Conservation (phyloP, 2,329 filamentous ascomycete genomes). For the Exophiala viscosa region DNA sequence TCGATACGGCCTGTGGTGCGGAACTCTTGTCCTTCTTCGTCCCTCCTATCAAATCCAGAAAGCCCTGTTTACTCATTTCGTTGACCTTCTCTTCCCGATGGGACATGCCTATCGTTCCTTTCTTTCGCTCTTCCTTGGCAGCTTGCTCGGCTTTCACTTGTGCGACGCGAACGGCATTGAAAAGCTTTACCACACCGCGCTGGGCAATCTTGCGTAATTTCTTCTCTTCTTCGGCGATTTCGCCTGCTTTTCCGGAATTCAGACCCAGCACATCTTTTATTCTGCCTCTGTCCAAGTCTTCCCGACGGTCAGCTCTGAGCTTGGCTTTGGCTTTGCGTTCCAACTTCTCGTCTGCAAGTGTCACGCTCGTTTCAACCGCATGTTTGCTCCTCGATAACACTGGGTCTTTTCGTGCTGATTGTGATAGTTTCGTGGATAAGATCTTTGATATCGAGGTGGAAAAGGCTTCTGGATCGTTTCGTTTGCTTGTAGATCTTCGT, state of each 20-base stretch:
- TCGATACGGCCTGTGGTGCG: neutral
- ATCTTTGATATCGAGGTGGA: constrained; percentile 92
- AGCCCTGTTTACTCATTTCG: constrained; percentile 96
- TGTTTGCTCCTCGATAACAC: constrained; percentile 80
- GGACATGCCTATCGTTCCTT: constrained; percentile 72
- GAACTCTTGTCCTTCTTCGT: constrained; percentile 37
- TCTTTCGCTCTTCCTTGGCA: constrained; percentile 59
- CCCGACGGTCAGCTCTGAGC: constrained; percentile 73
- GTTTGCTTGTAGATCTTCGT: constrained; percentile 53
- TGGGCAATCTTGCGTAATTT: constrained; percentile 82
- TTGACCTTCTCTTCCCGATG: constrained; percentile 83
- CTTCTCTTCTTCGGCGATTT: constrained; percentile 67
- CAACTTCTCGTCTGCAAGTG: constrained; percentile 70
- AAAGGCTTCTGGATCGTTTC: constrained; percentile 88
- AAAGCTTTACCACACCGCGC: constrained; percentile 89
- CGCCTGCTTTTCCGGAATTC: constrained; percentile 50
- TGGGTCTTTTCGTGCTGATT: constrained; percentile 77
- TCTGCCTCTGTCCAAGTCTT: constrained; percentile 78
- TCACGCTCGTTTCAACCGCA: constrained; percentile 68
- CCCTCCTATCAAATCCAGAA: constrained; percentile 78
- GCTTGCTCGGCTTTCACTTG: constrained; percentile 85
- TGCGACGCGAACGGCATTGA: constrained; percentile 89
- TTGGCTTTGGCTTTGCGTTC: constrained; percentile 77
- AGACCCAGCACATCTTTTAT: constrained; percentile 79
- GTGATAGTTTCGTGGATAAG: constrained; percentile 80